A percentile compares a stretch with the other conserved stretches of the same genome.
These are phyloP conservation scores for Myxozyma neglecta DNA, from an alignment of 805 yeast species.

Conservation along the genomic window DNA sequence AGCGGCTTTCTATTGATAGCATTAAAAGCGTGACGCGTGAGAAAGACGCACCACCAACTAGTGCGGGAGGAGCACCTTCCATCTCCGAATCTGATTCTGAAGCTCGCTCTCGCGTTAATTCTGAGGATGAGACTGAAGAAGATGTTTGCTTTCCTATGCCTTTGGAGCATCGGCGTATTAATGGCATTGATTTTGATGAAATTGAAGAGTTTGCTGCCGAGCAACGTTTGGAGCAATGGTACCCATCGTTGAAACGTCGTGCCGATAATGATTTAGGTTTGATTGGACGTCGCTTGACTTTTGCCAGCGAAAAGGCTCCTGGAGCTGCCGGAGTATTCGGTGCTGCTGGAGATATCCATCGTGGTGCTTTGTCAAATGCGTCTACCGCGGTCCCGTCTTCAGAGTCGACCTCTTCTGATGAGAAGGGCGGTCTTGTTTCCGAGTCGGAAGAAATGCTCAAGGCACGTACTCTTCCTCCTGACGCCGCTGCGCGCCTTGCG, in stretches of 20 bases:
- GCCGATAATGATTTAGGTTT: constrained; percentile 30
- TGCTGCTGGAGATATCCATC: constrained; percentile 17
- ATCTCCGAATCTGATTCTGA: constrained; percentile 21
- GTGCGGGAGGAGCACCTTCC: not conserved
- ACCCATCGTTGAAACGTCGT: constrained; percentile 24
- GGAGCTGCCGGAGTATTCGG: constrained; percentile 3
- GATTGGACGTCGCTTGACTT: constrained; percentile 23
- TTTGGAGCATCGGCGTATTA: constrained; percentile 48
- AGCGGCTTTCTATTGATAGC: constrained; percentile 8
- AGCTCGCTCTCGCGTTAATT: constrained; percentile 27
- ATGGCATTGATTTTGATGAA: constrained; percentile 89
- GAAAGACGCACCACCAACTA: not conserved
- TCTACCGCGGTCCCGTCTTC: constrained; percentile 5
- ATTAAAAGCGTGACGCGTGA: not conserved
- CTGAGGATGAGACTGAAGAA: constrained; percentile 81
- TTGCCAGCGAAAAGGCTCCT: constrained; percentile 3
- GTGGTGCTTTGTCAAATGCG: constrained; percentile 1
- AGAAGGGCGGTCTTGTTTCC: constrained; percentile 7
- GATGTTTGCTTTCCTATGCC: constrained; percentile 97
- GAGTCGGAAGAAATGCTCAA: constrained; percentile 18
- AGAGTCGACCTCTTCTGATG: constrained; percentile 11
- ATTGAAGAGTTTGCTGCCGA: constrained; percentile 66
- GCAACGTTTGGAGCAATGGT: constrained; percentile 38
- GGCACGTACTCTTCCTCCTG: constrained; percentile 21
- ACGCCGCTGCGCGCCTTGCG: constrained; percentile 24